phyloP scores from a whole-genome alignment of 768 basidiomycete species.

The Gymnopilus junonius region DNA sequence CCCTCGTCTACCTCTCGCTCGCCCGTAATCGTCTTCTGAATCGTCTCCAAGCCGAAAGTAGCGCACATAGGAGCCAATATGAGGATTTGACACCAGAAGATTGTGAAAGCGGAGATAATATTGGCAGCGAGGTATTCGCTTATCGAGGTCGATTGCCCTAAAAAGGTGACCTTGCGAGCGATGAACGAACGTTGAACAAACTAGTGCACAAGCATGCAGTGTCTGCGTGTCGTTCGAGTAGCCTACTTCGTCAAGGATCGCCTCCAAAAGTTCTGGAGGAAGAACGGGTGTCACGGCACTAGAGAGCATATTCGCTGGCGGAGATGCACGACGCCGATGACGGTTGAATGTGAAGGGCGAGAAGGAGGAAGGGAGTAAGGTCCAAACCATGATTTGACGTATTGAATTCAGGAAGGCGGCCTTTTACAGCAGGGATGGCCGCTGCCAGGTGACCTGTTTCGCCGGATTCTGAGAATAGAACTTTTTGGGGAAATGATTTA shows the following conservation, averaged over 20 bases:
- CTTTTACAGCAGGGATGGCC: slow-evolving; percentile 2
- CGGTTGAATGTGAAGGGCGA: background rate
- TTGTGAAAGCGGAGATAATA: slow-evolving; percentile 20
- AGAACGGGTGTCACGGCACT: slow-evolving; percentile 8
- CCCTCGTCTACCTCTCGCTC: background rate
- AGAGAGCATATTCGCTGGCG: background rate
- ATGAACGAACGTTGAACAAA: slow-evolving; percentile 19
- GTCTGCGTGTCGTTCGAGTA: slow-evolving; percentile 12
- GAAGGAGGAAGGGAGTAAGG: background rate
- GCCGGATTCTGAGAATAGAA: slow-evolving; percentile 1
- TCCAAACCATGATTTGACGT: background rate
- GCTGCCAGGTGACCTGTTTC: background rate
- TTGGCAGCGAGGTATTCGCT: slow-evolving; percentile 14
- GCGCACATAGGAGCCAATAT: slow-evolving; percentile 23
- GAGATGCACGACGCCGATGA: background rate
- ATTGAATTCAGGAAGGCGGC: background rate
- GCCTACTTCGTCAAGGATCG: slow-evolving; percentile 25
- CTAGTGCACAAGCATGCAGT: slow-evolving; percentile 21
- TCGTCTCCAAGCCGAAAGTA: slow-evolving; percentile 24
- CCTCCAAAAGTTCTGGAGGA: slow-evolving; percentile 23
- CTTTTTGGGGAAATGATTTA: background rate
- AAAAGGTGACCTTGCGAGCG: slow-evolving; percentile 24
- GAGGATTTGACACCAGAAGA: slow-evolving; percentile 20
- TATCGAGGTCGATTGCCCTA: slow-evolving; percentile 19
- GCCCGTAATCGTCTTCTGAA: slow-evolving; percentile 19